A percentile compares a stretch with the other conserved stretches of the same genome.
phyloP scores from a whole-genome alignment of 2,329 filamentous ascomycete species.

The Tolypocladium tropicale region DNA sequence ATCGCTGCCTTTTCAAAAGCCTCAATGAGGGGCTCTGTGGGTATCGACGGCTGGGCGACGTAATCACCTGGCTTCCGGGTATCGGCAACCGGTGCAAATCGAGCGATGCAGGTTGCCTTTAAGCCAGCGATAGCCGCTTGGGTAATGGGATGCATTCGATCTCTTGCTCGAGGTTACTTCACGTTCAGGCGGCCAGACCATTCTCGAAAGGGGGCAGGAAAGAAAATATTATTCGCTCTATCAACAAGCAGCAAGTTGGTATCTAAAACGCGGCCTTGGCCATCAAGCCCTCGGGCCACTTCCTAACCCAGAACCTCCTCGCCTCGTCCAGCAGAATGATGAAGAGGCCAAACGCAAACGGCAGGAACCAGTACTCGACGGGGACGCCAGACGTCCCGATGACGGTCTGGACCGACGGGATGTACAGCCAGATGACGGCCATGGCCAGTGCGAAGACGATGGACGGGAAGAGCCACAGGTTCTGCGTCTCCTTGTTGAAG shows the following conservation, averaged over 20 bases:
- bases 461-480: conserved; percentile 59
- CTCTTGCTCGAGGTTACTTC: not conserved
- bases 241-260: not conserved
- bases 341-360: conserved; percentile 53
- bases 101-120: not conserved
- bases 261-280: conserved; percentile 48
- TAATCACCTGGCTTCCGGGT: not conserved
- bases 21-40: not conserved
- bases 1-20: not conserved
- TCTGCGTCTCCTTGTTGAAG: conserved; percentile 55
- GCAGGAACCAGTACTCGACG: conserved; percentile 67
- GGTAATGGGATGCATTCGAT: not conserved
- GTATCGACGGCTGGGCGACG: not conserved
- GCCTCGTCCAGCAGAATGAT: conserved; percentile 56
- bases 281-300: conserved; percentile 44
- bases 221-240: not conserved
- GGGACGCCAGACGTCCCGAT: conserved; percentile 54
- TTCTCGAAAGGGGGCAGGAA: too few species aligned
- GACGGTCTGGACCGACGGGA: conserved; percentile 51
- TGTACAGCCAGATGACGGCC: conserved; percentile 61
- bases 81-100: not conserved
- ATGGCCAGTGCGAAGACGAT: conserved; percentile 60
- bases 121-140: not conserved
- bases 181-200: not conserved
- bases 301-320: conserved; percentile 53